phyloP scores from a whole-genome alignment of 108 stramenopile genomes.

The Pseudonitzschia multiseries region DNA sequence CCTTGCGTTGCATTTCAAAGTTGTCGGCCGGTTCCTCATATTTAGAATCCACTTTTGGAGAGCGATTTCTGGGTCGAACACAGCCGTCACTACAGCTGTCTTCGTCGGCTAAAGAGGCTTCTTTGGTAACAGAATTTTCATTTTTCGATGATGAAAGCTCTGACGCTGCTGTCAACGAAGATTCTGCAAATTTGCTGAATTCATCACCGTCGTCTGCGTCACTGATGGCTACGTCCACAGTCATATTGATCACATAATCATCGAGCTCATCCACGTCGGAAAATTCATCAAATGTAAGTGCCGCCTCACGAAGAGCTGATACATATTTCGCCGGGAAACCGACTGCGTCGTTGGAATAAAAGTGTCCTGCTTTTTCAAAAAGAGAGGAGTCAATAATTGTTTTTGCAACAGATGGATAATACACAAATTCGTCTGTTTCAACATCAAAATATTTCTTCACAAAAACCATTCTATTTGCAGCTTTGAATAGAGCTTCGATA shows the following conservation, averaged over 20 bases:
- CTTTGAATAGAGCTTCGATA: conserved; percentile 25
- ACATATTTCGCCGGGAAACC: conserved; percentile 14
- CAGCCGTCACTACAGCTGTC: neutral
- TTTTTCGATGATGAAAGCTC: neutral
- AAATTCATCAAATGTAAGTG: neutral
- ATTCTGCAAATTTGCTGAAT: neutral
- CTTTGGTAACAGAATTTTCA: neutral
- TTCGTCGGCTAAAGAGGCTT: neutral
- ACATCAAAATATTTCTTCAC: conserved; percentile 35
- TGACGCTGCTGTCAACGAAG: conserved; percentile 4
- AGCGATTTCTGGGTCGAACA: neutral
- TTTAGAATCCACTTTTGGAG: neutral
- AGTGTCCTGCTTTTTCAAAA: conserved; percentile 18
- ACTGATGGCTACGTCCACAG: conserved; percentile 7
- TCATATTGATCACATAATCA: conserved; percentile 9
- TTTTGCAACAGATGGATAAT: conserved; percentile 31
- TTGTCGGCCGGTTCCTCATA: too few relatives aligned
- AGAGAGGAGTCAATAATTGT: conserved; percentile 24
- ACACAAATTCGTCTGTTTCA: conserved; percentile 19
- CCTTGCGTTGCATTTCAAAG: too few relatives aligned
- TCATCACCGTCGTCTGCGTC: neutral
- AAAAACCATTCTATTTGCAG: conserved; percentile 20
- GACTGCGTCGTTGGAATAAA: neutral
- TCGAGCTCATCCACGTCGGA: conserved; percentile 7
- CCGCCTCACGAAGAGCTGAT: neutral